phyloP scores from a whole-genome alignment of 2,329 filamentous ascomycete genomes.

The Penicillium digitatum region DNA sequence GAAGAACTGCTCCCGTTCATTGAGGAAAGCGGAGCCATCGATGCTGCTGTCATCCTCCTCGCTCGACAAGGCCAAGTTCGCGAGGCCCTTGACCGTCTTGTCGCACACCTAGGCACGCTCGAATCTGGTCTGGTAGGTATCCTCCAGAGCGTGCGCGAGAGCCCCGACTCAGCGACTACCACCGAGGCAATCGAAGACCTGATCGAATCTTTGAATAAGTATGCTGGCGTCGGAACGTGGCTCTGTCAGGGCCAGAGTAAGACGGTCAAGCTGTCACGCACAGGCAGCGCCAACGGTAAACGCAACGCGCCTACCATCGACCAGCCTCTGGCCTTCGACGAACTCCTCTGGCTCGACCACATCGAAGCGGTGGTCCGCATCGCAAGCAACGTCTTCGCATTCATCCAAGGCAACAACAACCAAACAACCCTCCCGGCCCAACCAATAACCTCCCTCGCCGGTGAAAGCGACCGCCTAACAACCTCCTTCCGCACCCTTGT shows the following conservation, averaged over 20 bases:
- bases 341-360: slow-evolving; percentile 63
- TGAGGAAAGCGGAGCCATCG: slow-evolving; percentile 83
- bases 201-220: slow-evolving; percentile 76
- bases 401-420: slow-evolving; percentile 44
- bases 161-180: slow-evolving; percentile 54
- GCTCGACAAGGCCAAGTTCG: slow-evolving; percentile 79
- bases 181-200: slow-evolving; percentile 69
- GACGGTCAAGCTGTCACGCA: slow-evolving; percentile 42
- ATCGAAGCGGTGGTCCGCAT: slow-evolving; percentile 60
- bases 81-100: slow-evolving; percentile 77
- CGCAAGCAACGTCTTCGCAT: slow-evolving; percentile 60
- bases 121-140: slow-evolving; percentile 74
- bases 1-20: slow-evolving; percentile 79
- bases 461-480: slow-evolving; percentile 49
- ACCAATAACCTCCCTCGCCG: slow-evolving; percentile 14
- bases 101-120: slow-evolving; percentile 74
- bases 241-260: slow-evolving; percentile 83
- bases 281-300: slow-evolving; percentile 32
- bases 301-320: slow-evolving; percentile 48
- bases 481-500: slow-evolving; percentile 71
- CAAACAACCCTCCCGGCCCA: slow-evolving; percentile 14
- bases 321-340: slow-evolving; percentile 57
- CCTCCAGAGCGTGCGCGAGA: slow-evolving; percentile 58
- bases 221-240: slow-evolving; percentile 91
- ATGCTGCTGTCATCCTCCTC: slow-evolving; percentile 88